These are phyloP conservation scores for Byssothecium circinans DNA, from an alignment of 2,329 filamentous ascomycete species.

Conservation along the genomic window DNA sequence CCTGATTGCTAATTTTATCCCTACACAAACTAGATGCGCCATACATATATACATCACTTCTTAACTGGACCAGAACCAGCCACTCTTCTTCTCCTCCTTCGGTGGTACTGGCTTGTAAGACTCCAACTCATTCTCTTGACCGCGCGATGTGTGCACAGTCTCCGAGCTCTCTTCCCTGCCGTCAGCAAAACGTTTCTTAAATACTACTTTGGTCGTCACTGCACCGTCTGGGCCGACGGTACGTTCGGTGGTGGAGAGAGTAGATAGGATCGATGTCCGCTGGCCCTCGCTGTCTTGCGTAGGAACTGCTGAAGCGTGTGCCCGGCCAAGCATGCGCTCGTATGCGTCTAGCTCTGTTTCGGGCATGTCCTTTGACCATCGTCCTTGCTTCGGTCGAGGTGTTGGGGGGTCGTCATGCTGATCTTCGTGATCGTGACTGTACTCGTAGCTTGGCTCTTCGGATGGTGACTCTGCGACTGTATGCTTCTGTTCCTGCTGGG, in stretches of 20 bases:
- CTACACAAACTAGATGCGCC: not conserved
- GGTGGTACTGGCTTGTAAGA: conserved; percentile 15
- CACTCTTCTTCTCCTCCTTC: conserved; percentile 19
- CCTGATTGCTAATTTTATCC: not conserved
- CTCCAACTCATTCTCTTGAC: conserved; percentile 19
- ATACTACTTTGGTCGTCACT: conserved; percentile 58
- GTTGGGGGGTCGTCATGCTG: conserved; percentile 40
- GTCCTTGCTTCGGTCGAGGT: conserved; percentile 19
- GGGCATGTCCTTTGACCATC: conserved; percentile 10
- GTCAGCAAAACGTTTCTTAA: conserved; percentile 62
- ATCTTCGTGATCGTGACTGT: conserved; percentile 35
- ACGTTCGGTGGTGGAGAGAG: conserved; percentile 60
- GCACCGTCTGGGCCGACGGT: conserved; percentile 59
- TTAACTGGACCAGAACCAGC: conserved; percentile 40
- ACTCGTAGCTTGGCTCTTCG: conserved; percentile 39
- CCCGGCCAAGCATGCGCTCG: conserved; percentile 50
- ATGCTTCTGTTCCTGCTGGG: not conserved
- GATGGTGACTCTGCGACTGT: not conserved
- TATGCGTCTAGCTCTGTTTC: conserved; percentile 58
- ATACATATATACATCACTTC: not conserved
- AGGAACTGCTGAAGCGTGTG: conserved; percentile 11
- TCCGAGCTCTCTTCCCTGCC: conserved; percentile 62
- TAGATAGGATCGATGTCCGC: conserved; percentile 53
- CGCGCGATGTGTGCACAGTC: conserved; percentile 51
- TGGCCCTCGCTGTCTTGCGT: conserved; percentile 13